Evolutionary conservation across 2,329 filamentous ascomycete genomes (phyloP).

Genomic region (Cladobotryum mycophilum): DNA sequence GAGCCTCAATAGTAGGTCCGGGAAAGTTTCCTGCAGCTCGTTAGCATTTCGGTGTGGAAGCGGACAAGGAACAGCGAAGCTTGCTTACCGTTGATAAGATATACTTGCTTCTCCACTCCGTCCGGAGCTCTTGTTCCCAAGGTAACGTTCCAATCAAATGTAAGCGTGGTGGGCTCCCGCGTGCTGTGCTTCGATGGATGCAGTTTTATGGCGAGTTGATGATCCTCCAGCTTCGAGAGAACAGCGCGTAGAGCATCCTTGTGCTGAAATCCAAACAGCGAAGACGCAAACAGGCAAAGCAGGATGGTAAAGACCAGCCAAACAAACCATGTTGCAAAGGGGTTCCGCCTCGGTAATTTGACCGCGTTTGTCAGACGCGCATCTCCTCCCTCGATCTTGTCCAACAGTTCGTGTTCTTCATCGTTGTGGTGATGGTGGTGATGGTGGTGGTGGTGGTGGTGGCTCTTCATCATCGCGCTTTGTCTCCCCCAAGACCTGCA

Average conservation of each 20-base stretch:
- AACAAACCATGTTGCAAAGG: conserved; percentile 1
- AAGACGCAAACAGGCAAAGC: conserved; percentile 1
- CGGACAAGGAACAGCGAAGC: not conserved
- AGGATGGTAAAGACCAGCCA: conserved; percentile 4
- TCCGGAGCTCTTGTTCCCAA: conserved; percentile 15
- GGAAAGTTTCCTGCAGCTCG: conserved; percentile 50
- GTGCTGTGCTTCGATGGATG: conserved; percentile 12
- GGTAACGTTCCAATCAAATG: conserved; percentile 18
- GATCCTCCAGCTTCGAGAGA: not conserved
- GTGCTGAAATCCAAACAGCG: conserved; percentile 1
- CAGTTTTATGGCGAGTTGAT: conserved; percentile 15
- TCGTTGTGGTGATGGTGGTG: not conserved
- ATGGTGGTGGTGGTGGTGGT: too few relatives aligned
- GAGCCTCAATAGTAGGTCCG: conserved; percentile 61
- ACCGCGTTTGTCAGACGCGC: not conserved
- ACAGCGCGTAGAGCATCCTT: not conserved
- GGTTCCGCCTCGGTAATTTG: not conserved
- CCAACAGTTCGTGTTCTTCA: not conserved
- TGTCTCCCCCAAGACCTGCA: not conserved
- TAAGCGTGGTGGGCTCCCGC: conserved; percentile 12
- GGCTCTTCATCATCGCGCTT: not conserved
- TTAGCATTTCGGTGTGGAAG: not conserved
- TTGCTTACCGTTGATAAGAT: conserved; percentile 19
- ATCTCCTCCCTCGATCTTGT: not conserved
- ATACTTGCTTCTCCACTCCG: conserved; percentile 20